A percentile compares a stretch with the other conserved stretches of the same genome.
phyloP scores from a whole-genome alignment of 768 basidiomycete genomes.

The Serpula lacrymans region DNA sequence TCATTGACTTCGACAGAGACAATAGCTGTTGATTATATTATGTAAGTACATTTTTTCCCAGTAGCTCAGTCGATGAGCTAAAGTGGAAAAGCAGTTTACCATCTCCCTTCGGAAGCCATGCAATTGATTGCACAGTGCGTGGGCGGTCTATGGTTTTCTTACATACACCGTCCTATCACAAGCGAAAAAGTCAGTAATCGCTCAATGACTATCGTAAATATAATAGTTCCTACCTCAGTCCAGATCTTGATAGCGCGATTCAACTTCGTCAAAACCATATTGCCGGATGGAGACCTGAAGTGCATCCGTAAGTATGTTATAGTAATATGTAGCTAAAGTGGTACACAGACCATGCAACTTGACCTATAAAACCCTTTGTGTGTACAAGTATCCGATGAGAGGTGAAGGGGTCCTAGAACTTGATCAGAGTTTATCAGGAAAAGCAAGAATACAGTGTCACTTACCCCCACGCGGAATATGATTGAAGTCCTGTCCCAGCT shows the following conservation, averaged over 20 bases:
- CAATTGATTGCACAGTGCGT: slow-evolving; percentile 45
- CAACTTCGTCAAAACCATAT: slow-evolving; percentile 43
- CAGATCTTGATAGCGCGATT: slow-evolving; percentile 50
- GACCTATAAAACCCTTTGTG: slow-evolving; percentile 49
- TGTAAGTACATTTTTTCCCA: slow-evolving; percentile 8
- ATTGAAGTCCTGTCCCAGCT: slow-evolving; percentile 52
- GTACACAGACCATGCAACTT: slow-evolving; percentile 48
- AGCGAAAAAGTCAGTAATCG: slow-evolving; percentile 8
- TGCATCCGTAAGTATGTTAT: too few relatives aligned
- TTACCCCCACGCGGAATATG: slow-evolving; percentile 46
- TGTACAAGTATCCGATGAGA: slow-evolving; percentile 49
- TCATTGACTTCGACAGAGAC: slow-evolving; percentile 48
- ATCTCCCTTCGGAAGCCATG: slow-evolving; percentile 49
- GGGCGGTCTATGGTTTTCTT: slow-evolving; percentile 47
- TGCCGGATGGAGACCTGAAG: slow-evolving; percentile 46
- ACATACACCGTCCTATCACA: slow-evolving; percentile 45
- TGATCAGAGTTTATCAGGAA: slow-evolving; percentile 4
- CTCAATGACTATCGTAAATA: background rate
- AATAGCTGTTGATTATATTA: slow-evolving; percentile 34
- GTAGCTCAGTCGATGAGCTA: slow-evolving; percentile 6
- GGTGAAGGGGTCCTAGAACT: slow-evolving; percentile 36
- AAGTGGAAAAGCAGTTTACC: slow-evolving; percentile 25
- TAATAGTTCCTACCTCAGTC: slow-evolving; percentile 37
- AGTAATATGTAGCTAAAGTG: too few relatives aligned
- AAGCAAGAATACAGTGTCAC: slow-evolving; percentile 15